Evolutionary conservation across 2,329 filamentous ascomycete species (phyloP), one percentile per base, ranked within the genome.

Genomic region (Hymenoscyphus albidus): DNA sequence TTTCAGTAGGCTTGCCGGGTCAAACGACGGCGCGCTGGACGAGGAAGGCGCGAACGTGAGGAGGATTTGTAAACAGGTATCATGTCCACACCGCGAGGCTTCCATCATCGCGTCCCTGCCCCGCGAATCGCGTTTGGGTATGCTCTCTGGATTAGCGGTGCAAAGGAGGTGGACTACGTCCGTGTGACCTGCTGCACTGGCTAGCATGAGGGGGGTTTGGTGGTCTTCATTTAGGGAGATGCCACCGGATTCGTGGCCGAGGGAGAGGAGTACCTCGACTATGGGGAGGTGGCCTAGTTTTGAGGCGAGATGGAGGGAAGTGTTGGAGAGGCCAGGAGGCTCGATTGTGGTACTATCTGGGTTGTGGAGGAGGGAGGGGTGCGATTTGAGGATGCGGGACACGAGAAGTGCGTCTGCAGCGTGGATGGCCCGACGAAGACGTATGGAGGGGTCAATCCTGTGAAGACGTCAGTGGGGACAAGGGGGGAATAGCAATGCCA

Each of bases 161-260:
- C 87, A 87, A 5, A 96, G 83, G 42, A 91, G 80, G 67, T 89
- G 86, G 14, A 92, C 91, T 27, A 91, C 85, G 59, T 91, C 88
- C 69, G 89, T 87, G 72, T 92, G 89, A 14, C 89, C 89, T 1
- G 82, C 82, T 6, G 79, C 79, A 0, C 90, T 86, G 12, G 92
- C 92, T 2, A 95, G 82, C 85, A 94, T 93, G 59, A 96, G 81
- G 0, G 92, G 88, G 0, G 92, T 96, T 73, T 94, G 88, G 73
- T 91, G 86, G 67, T 88, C 83, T 71, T 92, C 89, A 76, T 96
- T 96, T 68, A 92, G 83, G 13, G 89, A 89, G 38, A 93, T 86
- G 59, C 87, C 86, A 5, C 65, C 62, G 27, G 82, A 76, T 76
- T 96, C 92, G 76, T 96, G 92, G 64, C 89, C 90, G 5, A 85